Evolutionary conservation across 495 filamentous ascomycete genomes (phyloP), one percentile per base, ranked within the genome.

Genomic region (Staphylotrichum tortipilum): DNA sequence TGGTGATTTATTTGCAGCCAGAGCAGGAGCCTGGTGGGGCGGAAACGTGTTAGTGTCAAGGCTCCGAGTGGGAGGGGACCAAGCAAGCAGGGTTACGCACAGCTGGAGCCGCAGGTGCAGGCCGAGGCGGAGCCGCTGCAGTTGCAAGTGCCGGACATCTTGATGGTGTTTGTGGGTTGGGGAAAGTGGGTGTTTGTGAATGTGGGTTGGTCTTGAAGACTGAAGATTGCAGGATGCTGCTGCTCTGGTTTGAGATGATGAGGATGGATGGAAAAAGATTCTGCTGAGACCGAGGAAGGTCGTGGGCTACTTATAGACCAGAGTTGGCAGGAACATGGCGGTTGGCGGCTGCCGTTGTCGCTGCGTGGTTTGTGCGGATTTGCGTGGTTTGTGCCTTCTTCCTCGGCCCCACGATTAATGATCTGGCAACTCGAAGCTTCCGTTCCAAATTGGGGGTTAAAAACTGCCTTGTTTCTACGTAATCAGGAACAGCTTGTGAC

Each of bases 111-210:
- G 61, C 70, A 67, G 49, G 47, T 59, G 60, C 64, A 74, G 47
- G 48, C 49, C 7, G 59, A 60, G 44, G 62, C 53, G n/a, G 44
- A 46, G 49, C 70, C 71, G 61, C 68, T 66, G 63, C 73, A 75
- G 55, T 57, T 54, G 61, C 72, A 73, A n/a, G n/a, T n/a, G 53
- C 67, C 68, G 58, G 66, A 67, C 70, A 73, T 72, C 54, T 66
- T 73, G 68, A 53, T 48, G 56, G 44, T 57, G 41, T 49, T 39
- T 44, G 33, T n/a, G 24, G 47, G 9, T 47, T 44, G 44, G 15
- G 23, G 38, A 12, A 31, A 24, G 53, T 52, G 47, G 40, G 46
- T 43, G 51, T 44, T 34, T 38, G 52, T 42, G 47, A 53, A 15
- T 22, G 35, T 49, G 33, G 21, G 9, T 29, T 34, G 22, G 21